Conservation (phyloP, 805 yeast species). For the Starmerella potacharoeniae region DNA sequence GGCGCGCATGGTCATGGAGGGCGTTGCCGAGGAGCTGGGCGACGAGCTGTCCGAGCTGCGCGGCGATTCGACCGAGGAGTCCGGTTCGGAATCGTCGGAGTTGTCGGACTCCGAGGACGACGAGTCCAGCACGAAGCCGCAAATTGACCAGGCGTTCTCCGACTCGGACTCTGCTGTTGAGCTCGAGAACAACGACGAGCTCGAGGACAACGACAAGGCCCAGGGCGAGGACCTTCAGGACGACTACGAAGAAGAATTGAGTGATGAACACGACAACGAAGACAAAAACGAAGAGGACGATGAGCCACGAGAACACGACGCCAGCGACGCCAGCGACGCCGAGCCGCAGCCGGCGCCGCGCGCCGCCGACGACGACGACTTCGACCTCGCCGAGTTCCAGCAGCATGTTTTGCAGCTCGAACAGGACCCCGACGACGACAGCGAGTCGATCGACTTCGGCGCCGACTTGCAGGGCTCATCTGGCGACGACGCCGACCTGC, state of each 20-base stretch:
- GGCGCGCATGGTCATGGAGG: slow-evolving; percentile 71
- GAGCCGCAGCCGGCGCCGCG: slow-evolving; percentile 1
- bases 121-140: too few species aligned
- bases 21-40: slow-evolving; percentile 49
- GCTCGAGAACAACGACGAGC: slow-evolving; percentile 21
- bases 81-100: slow-evolving; percentile 10
- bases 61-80: slow-evolving; percentile 19
- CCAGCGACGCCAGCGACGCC: slow-evolving; percentile 23
- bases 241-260: slow-evolving; percentile 26
- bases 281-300: slow-evolving; percentile 26
- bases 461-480: slow-evolving; percentile 36
- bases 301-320: slow-evolving; percentile 24
- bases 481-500: slow-evolving; percentile 34
- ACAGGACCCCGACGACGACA: slow-evolving; percentile 35
- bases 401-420: slow-evolving; percentile 60
- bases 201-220: background rate
- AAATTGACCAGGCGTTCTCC: background rate
- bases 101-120: slow-evolving; percentile 7
- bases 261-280: slow-evolving; percentile 21
- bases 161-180: slow-evolving; percentile 16
- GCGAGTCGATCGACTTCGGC: slow-evolving; percentile 38
- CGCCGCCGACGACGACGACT: slow-evolving; percentile 25
- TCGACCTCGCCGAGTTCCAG: slow-evolving; percentile 75
- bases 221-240: slow-evolving; percentile 24
- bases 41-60: slow-evolving; percentile 16